phyloP scores from a whole-genome alignment of 768 basidiomycete species.

The Chalciporus sphaerocephalus region DNA sequence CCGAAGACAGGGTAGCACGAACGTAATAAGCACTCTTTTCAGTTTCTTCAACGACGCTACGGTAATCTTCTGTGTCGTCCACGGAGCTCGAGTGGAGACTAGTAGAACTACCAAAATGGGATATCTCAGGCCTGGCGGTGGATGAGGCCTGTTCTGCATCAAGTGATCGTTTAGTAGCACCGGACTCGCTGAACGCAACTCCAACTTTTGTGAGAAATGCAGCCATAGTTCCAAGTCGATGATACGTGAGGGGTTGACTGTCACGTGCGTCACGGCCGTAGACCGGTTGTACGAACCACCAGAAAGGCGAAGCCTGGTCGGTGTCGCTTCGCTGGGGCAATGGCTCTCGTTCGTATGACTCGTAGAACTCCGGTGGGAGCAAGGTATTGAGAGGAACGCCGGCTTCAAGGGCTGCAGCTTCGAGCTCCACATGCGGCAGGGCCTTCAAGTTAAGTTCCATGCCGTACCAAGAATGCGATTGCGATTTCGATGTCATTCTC shows the following conservation, averaged over 20 bases:
- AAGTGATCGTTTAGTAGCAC: constrained; percentile 1
- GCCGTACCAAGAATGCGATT: constrained; percentile 32
- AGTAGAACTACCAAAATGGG: constrained; percentile 3
- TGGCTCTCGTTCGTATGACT: constrained; percentile 8
- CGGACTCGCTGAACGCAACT: constrained; percentile 35
- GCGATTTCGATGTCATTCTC: constrained; percentile 3
- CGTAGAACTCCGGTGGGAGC: constrained; percentile 38
- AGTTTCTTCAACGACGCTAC: constrained; percentile 24
- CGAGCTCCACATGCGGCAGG: constrained; percentile 50
- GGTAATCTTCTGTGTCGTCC: constrained; percentile 16
- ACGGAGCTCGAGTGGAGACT: constrained; percentile 6
- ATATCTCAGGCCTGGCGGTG: neutral
- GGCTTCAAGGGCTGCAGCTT: constrained; percentile 63
- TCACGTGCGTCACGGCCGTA: constrained; percentile 12
- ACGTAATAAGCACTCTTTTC: constrained; percentile 54
- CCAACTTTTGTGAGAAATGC: constrained; percentile 51
- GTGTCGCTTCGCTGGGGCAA: neutral
- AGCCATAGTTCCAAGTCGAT: constrained; percentile 56
- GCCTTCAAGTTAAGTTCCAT: constrained; percentile 64
- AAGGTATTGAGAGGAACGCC: constrained; percentile 55
- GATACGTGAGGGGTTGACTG: constrained; percentile 43
- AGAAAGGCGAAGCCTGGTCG: neutral
- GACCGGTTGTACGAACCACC: constrained; percentile 23
- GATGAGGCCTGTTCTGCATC: neutral
- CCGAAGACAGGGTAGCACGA: constrained; percentile 54